Percentiles rank a stretch among this genome's conserved stretches.
These are phyloP conservation scores for Lichenothelia convexa DNA, from an alignment of 495 filamentous ascomycete genomes.

Conservation along the genomic window DNA sequence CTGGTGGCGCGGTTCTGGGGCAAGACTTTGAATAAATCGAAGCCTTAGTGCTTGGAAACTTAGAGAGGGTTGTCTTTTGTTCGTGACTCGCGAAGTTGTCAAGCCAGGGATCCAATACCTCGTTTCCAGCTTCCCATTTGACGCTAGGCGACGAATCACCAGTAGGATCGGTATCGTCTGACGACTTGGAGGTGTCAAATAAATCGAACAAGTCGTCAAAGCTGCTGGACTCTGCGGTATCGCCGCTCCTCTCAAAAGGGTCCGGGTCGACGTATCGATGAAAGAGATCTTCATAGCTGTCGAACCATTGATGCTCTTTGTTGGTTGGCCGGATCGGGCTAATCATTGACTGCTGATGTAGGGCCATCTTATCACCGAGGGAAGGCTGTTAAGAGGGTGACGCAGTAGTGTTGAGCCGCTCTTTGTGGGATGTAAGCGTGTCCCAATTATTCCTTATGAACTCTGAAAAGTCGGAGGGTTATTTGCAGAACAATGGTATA, in stretches of 20 bases:
- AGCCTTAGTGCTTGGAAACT: conserved; percentile 4
- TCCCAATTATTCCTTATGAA: no score
- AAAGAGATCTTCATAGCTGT: conserved; percentile 23
- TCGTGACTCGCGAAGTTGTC: conserved; percentile 9
- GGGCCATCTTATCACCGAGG: no score
- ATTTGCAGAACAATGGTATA: no score
- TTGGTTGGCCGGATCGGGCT: conserved; percentile 17
- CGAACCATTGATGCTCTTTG: conserved; percentile 21
- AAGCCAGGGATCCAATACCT: conserved; percentile 12
- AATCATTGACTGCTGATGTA: conserved; percentile 1
- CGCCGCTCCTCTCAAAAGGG: conserved; percentile 16
- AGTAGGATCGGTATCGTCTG: conserved; percentile 14
- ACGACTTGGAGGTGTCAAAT: conserved; percentile 14
- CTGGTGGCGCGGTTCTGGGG: conserved; percentile 6
- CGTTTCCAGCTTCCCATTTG: conserved; percentile 7
- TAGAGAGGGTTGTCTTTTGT: conserved; percentile 14
- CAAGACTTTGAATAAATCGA: conserved; percentile 12
- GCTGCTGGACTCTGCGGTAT: conserved; percentile 13
- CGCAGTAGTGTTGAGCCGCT: no score
- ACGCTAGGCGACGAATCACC: conserved; percentile 16
- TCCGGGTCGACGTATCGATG: conserved; percentile 22
- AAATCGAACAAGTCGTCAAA: conserved; percentile 17
- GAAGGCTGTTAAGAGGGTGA: no score
- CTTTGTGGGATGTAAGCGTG: no score
- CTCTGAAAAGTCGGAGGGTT: no score